These are phyloP conservation scores for Dimocarpus longan DNA, from an alignment of 345 rosid genomes.

Conservation along the genomic window DNA sequence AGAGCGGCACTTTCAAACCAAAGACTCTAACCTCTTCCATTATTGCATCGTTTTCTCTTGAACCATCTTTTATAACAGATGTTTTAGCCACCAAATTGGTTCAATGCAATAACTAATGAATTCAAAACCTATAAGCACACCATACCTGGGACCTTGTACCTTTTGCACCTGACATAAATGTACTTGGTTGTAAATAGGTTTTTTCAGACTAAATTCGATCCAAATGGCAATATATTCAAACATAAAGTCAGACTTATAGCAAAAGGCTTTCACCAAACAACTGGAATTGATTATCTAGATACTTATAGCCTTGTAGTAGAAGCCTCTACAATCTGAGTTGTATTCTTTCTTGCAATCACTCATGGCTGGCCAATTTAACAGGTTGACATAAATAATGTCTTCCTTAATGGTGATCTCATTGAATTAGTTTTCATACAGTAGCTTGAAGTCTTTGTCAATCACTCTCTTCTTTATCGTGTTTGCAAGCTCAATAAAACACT, in stretches of 20 bases:
- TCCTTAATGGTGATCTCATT: background rate
- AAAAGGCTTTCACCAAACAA: background rate
- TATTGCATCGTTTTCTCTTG: no score
- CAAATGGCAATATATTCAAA: background rate
- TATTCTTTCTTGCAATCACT: background rate
- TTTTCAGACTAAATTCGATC: background rate
- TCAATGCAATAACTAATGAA: background rate
- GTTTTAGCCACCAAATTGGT: background rate
- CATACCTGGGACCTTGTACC: background rate
- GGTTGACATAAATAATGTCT: background rate
- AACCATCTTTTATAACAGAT: rapidly evolving
- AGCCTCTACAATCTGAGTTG: background rate
- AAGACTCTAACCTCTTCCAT: background rate
- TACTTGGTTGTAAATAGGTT: background rate
- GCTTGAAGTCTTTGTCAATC: background rate
- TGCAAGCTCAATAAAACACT: background rate
- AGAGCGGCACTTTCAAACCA: background rate
- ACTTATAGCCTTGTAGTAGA: background rate
- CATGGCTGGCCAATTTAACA: background rate
- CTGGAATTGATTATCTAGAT: background rate
- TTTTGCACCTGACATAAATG: background rate
- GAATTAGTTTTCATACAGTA: background rate
- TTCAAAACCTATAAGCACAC: background rate
- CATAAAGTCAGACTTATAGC: background rate
- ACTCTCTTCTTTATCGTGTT: background rate